phyloP scores from a whole-genome alignment of 2,329 filamentous ascomycete species.

The Colletotrichum graminicola region DNA sequence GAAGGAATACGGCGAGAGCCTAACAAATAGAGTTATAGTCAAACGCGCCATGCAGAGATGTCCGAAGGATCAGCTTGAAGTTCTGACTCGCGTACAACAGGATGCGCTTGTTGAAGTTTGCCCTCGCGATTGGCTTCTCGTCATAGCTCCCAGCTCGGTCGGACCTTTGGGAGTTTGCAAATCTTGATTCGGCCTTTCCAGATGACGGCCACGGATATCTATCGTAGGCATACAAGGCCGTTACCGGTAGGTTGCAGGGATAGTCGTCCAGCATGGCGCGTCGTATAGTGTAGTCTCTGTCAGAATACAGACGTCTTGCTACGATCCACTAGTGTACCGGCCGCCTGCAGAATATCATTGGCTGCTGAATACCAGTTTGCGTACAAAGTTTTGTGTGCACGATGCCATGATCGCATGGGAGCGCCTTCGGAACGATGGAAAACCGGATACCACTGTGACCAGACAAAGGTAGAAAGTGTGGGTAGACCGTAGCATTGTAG shows the following conservation, averaged over 20 bases:
- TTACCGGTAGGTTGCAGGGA: too few species aligned
- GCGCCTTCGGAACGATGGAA: background rate
- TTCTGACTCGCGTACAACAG: conserved; percentile 14
- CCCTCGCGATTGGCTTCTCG: background rate
- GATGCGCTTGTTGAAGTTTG: background rate
- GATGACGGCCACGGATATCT: background rate
- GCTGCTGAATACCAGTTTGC: background rate
- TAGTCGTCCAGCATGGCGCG: background rate
- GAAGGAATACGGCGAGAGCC: background rate
- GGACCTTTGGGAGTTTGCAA: background rate
- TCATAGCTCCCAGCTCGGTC: background rate
- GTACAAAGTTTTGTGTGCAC: fast-evolving
- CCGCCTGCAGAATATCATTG: too few species aligned
- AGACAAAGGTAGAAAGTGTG: background rate
- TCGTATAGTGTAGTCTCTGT: background rate
- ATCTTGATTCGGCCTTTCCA: background rate
- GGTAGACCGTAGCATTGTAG: background rate
- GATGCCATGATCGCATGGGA: too few species aligned
- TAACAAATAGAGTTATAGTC: conserved; percentile 30
- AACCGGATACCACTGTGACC: background rate
- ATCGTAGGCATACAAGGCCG: background rate
- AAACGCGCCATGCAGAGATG: conserved; percentile 35
- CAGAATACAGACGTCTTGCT: background rate
- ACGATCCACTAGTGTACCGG: too few species aligned
- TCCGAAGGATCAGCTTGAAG: background rate